These are phyloP conservation scores for Prosopis cineraria DNA, from an alignment of 306 rosid species.

Conservation along the genomic window DNA sequence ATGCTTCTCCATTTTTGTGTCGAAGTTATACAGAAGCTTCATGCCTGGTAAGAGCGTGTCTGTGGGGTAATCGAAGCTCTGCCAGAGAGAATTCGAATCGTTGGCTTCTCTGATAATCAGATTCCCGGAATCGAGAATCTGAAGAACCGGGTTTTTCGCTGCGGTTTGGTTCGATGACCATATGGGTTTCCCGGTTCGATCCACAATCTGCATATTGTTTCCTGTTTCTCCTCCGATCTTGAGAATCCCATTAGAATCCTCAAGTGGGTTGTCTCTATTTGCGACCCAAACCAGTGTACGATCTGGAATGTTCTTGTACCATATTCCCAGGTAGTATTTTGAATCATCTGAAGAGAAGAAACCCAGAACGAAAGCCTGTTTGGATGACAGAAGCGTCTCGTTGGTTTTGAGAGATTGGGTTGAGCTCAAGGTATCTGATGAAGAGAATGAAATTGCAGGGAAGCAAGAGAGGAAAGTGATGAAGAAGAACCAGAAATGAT, in stretches of 20 bases:
- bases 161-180: slow-evolving; percentile 55
- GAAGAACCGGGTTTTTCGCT: slow-evolving; percentile 38
- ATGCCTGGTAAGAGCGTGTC: slow-evolving; percentile 69
- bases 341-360: slow-evolving; percentile 40
- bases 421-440: slow-evolving; percentile 43
- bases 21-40: slow-evolving; percentile 67
- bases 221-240: slow-evolving; percentile 40
- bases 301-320: slow-evolving; percentile 49
- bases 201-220: slow-evolving; percentile 38
- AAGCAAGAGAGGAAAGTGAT: slow-evolving; percentile 30
- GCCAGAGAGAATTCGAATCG: slow-evolving; percentile 48
- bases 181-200: slow-evolving; percentile 21
- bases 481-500: slow-evolving; percentile 29
- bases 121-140: slow-evolving; percentile 68
- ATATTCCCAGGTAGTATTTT: slow-evolving; percentile 60
- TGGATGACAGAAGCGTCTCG: slow-evolving; percentile 59
- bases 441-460: slow-evolving; percentile 38
- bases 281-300: slow-evolving; percentile 71
- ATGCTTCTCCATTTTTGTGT: slow-evolving; percentile 34
- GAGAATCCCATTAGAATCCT: slow-evolving; percentile 41
- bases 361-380: slow-evolving; percentile 48
- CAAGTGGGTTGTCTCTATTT: slow-evolving; percentile 66
- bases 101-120: slow-evolving; percentile 48
- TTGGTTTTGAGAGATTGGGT: slow-evolving; percentile 43
- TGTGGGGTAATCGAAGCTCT: slow-evolving; percentile 72